phyloP scores from a whole-genome alignment of 2,329 filamentous ascomycete genomes.

The Calonectria leucothoes region DNA sequence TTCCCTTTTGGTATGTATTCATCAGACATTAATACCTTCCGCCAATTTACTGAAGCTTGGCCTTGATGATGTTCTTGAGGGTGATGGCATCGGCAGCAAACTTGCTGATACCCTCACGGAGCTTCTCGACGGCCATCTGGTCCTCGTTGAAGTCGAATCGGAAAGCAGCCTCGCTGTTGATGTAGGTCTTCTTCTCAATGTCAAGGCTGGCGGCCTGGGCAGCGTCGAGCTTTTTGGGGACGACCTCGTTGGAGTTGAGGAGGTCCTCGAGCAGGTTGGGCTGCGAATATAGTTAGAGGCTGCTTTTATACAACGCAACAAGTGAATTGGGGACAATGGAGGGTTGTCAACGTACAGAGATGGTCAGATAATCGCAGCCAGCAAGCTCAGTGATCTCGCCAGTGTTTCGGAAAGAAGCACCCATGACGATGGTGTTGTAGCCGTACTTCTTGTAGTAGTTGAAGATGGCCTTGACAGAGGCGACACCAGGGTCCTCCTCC shows the following conservation, averaged over 20 bases:
- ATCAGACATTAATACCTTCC: slow-evolving; percentile 8
- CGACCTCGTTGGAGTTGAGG: slow-evolving; percentile 81
- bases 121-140: slow-evolving; percentile 99
- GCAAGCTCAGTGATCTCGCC: slow-evolving; percentile 99
- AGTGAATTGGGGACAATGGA: neutral
- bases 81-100: slow-evolving; percentile 96
- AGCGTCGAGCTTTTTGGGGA: slow-evolving; percentile 94
- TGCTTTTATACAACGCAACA: neutral
- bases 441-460: slow-evolving; percentile 99
- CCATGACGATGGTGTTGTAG: slow-evolving; percentile 99
- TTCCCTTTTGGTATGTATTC: slow-evolving; percentile 12
- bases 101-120: slow-evolving; percentile 99
- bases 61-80: slow-evolving; percentile 90
- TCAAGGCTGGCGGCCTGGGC: slow-evolving; percentile 73
- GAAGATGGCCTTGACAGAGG: slow-evolving; percentile 93
- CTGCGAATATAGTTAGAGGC: slow-evolving; percentile 53
- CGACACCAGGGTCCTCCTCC: slow-evolving; percentile 94
- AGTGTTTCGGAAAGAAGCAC: slow-evolving; percentile 94
- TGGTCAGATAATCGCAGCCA: slow-evolving; percentile 98
- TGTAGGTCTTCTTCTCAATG: slow-evolving; percentile 90
- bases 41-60: slow-evolving; percentile 75
- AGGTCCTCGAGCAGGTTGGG: slow-evolving; percentile 95
- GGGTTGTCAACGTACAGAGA: slow-evolving; percentile 74
- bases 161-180: slow-evolving; percentile 90
- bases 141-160: slow-evolving; percentile 99